These are phyloP conservation scores for Lepraria neglecta DNA, from an alignment of 495 filamentous ascomycete genomes.

Conservation along the genomic window DNA sequence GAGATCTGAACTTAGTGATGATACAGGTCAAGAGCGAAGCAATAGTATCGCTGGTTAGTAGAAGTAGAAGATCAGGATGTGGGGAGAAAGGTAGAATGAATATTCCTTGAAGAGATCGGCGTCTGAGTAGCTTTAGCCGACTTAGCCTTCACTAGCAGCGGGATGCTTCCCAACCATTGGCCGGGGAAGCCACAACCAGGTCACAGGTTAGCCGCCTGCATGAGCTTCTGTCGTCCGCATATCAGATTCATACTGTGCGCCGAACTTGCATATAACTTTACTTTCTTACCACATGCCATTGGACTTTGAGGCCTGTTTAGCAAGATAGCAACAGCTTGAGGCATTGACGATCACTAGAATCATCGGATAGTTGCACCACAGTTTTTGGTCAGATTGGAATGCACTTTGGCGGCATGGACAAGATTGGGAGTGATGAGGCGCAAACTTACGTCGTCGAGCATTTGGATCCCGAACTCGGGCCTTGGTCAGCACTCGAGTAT, in stretches of 20 bases:
- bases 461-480: conserved; percentile 86
- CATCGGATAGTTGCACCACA: neutral
- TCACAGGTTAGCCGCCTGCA: conserved; percentile 4
- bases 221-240: neutral
- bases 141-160: neutral
- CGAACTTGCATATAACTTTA: neutral
- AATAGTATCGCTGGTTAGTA: neutral
- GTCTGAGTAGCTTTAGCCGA: conserved; percentile 11
- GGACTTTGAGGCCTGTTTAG: neutral
- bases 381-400: neutral
- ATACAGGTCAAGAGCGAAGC: neutral
- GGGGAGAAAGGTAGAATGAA: conserved; percentile 18
- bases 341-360: neutral
- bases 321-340: neutral
- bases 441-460: conserved; percentile 88
- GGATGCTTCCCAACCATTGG: conserved; percentile 4
- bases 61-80: conserved; percentile 10
- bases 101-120: neutral
- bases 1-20: neutral
- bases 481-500: conserved; percentile 92
- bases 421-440: conserved; percentile 1
- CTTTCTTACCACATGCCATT: neutral
- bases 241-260: neutral
- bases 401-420: conserved; percentile 5
- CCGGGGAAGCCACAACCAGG: neutral